Percentiles rank a stretch among this genome's conserved stretches.
Conservation (phyloP, 73 alveolate species). For the Tetrahymena thermophila region DNA sequence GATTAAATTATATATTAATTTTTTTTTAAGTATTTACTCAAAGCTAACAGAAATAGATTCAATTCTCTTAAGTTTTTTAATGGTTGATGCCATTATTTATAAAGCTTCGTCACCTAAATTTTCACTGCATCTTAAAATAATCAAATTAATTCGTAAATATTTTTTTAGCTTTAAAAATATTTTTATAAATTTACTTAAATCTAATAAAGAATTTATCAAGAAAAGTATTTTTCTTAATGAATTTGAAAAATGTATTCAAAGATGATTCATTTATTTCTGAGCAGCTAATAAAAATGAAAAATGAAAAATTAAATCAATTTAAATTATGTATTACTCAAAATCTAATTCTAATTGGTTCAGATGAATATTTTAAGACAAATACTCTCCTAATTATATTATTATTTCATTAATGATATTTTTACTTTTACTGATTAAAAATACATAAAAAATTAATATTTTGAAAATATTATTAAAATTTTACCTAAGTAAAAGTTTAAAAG, state of each 20-base stretch:
- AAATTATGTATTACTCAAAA: not conserved
- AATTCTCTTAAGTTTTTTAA: not conserved
- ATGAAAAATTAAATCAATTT: not conserved
- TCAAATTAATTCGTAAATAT: too few relatives aligned
- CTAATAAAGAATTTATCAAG: not conserved
- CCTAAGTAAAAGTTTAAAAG: not conserved
- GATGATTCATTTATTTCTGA: not conserved
- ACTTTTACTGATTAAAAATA: not conserved
- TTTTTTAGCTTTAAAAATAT: too few relatives aligned
- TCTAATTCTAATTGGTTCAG: not conserved
- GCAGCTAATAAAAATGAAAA: not conserved
- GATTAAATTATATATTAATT: too few relatives aligned
- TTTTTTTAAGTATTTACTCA: not conserved
- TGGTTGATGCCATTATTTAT: not conserved
- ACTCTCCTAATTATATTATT: not conserved
- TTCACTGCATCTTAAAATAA: not conserved
- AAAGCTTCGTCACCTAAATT: not conserved
- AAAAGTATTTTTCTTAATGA: not conserved
- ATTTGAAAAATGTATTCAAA: not conserved
- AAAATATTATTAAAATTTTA: too few relatives aligned
- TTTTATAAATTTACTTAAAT: not conserved
- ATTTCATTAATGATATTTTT: not conserved
- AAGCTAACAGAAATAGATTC: not conserved
- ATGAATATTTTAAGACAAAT: not conserved
- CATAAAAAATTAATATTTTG: too few relatives aligned